Conservation (phyloP, 2,329 filamentous ascomycete species). For the Fusarium burgessii region DNA sequence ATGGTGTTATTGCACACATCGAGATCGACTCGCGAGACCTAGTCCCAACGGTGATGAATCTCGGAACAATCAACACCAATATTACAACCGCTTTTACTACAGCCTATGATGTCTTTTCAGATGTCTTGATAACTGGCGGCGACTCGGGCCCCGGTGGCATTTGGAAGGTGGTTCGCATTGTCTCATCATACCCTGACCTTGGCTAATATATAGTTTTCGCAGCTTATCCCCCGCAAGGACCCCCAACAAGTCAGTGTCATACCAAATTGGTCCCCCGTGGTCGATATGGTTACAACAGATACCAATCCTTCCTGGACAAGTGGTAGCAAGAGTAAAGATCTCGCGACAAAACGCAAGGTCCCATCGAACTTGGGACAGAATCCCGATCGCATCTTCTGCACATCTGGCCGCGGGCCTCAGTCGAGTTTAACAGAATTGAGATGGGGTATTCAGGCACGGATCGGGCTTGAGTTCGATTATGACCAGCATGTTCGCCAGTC, state of each 20-base stretch:
- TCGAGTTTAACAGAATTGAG: slow-evolving; percentile 77
- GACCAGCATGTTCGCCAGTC: slow-evolving; percentile 61
- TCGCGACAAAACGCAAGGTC: slow-evolving; percentile 11
- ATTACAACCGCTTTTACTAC: slow-evolving; percentile 87
- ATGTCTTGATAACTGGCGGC: slow-evolving; percentile 84
- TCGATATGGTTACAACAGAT: slow-evolving; percentile 66
- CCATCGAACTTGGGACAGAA: slow-evolving; percentile 46
- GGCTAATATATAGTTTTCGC: slow-evolving; percentile 13
- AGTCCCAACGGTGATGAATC: slow-evolving; percentile 65
- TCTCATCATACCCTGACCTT: not conserved
- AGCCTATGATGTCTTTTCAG: slow-evolving; percentile 74
- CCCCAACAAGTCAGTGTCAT: slow-evolving; percentile 62
- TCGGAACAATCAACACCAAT: slow-evolving; percentile 76
- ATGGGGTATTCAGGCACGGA: slow-evolving; percentile 75
- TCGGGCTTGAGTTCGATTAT: slow-evolving; percentile 69
- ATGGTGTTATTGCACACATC: slow-evolving; percentile 81
- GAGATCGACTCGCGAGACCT: slow-evolving; percentile 72
- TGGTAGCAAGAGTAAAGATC: slow-evolving; percentile 3
- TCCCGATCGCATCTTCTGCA: slow-evolving; percentile 72
- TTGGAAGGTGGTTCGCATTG: slow-evolving; percentile 69
- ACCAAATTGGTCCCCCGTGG: slow-evolving; percentile 71
- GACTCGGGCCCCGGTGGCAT: slow-evolving; percentile 82
- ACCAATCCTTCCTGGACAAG: slow-evolving; percentile 46
- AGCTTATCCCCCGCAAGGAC: slow-evolving; percentile 67
- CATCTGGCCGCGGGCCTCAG: slow-evolving; percentile 71